These are phyloP conservation scores for Lepidopterella palustris DNA, from an alignment of 495 filamentous ascomycete species.

Conservation along the genomic window DNA sequence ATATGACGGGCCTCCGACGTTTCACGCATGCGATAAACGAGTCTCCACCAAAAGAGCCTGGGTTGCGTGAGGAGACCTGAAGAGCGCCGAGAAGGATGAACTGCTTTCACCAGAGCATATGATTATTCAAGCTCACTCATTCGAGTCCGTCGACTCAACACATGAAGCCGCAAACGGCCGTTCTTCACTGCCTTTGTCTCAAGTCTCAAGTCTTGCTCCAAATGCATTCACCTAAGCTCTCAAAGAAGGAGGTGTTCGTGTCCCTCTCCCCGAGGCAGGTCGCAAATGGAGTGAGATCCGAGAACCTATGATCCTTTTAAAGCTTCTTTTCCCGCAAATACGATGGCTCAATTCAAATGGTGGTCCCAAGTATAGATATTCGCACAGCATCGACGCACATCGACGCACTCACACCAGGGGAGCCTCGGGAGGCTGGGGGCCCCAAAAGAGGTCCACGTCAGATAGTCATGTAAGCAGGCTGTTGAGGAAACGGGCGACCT, in stretches of 20 bases:
- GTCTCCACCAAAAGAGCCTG: background rate
- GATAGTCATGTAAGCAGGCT: background rate
- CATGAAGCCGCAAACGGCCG: too few species aligned
- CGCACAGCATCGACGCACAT: too few species aligned
- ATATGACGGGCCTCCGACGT: too few species aligned
- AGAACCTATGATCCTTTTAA: background rate
- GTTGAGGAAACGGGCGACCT: constrained; percentile 1
- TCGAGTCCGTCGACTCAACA: too few species aligned
- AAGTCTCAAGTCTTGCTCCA: too few species aligned
- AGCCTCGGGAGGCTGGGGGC: background rate
- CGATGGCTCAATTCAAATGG: background rate
- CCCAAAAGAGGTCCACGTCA: constrained; percentile 15
- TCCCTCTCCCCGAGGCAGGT: background rate
- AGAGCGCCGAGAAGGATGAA: too few species aligned
- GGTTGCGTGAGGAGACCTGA: too few species aligned
- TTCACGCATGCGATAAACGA: background rate
- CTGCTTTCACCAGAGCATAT: too few species aligned
- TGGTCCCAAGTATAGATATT: background rate
- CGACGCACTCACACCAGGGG: too few species aligned
- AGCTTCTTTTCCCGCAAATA: background rate
- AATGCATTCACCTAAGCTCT: too few species aligned
- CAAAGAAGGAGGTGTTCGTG: too few species aligned
- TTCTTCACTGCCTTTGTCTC: too few species aligned
- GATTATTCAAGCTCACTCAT: background rate
- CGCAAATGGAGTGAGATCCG: background rate